Evolutionary conservation across 306 rosid species (phyloP), one percentile per base, ranked within the genome.

Genomic region (Dryas alaskensis): DNA sequence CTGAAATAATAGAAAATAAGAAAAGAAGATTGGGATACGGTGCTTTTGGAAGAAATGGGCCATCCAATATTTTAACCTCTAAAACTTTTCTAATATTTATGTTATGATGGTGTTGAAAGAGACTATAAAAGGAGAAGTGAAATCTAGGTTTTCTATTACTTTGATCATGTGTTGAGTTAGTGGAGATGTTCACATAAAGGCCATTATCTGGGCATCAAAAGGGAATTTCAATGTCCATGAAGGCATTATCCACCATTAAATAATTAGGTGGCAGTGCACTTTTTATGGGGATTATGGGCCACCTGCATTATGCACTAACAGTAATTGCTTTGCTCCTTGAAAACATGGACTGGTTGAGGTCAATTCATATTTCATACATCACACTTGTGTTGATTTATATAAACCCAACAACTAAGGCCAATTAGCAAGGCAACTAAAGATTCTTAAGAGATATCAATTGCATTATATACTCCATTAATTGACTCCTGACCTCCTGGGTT

Each of bases 131-230:
- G 73, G 12, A 72, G 53, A 31, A 53, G 49, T 19, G 40, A 69
- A 55, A 70, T 44, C 54, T 50, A n/a, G 27, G 57, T 64, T 61
- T 16, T 25, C 54, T 22, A 3, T 42, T 51, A 10, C 4, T 42
- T 70, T 60, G 8, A 22, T 10, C 50, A 48, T 51, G 65, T 67
- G 78, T 52, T 71, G 49, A 50, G 63, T 65, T 58, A 77, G 86
- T 81, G 87, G 48, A 76, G 80, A 70, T 77, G 81, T 62, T 31
- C 27, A 66, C 69, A 76, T 63, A 70, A 67, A 64, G 59, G 80
- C 69, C 88, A 85, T 78, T 67, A 69, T 72, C 65, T 55, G 60
- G 67, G 79, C 75, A 65, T 81, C 79, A 49, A 76, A 79, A 76
- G 75, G 2, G 73, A 83, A 65, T 76, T 73, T 47, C 45, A 70